Conservation (phyloP, 768 basidiomycete species). For the Auriculariales sp. region DNA sequence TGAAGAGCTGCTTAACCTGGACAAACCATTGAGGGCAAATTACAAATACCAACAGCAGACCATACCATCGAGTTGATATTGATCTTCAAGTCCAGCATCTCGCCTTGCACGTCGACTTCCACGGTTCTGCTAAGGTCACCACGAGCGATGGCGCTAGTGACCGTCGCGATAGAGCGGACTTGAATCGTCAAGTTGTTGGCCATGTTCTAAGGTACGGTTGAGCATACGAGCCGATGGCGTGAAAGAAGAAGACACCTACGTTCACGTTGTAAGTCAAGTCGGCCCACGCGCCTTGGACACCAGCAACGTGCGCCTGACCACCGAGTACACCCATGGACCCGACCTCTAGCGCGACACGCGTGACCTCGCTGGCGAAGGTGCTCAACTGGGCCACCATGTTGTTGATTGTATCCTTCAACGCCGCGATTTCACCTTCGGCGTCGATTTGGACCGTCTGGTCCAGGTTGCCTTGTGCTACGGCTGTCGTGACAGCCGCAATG, state of each 20-base stretch:
- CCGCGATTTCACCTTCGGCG: slow-evolving; percentile 28
- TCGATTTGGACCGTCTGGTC: slow-evolving; percentile 28
- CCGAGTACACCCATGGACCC: slow-evolving; percentile 85
- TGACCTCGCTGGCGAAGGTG: slow-evolving; percentile 38
- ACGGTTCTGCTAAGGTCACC: slow-evolving; percentile 78
- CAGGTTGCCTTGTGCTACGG: slow-evolving; percentile 81
- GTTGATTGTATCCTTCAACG: slow-evolving; percentile 27
- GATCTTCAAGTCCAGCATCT: slow-evolving; percentile 77
- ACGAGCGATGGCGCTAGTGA: slow-evolving; percentile 59
- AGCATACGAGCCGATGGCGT: not conserved
- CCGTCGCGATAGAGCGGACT: slow-evolving; percentile 65
- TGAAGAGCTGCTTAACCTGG: slow-evolving; percentile 13
- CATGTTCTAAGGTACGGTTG: slow-evolving; percentile 49
- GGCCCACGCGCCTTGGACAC: slow-evolving; percentile 88
- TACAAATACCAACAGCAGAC: slow-evolving; percentile 54
- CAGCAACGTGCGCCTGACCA: slow-evolving; percentile 80
- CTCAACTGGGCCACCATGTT: slow-evolving; percentile 46
- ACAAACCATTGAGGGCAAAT: too few species aligned
- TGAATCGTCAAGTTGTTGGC: slow-evolving; percentile 73
- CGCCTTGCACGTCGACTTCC: slow-evolving; percentile 85
- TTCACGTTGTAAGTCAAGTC: slow-evolving; percentile 85
- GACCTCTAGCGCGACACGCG: slow-evolving; percentile 74
- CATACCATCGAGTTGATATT: slow-evolving; percentile 72
- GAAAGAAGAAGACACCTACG: slow-evolving; percentile 27
- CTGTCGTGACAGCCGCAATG: slow-evolving; percentile 24